Percentiles rank a stretch among this genome's conserved stretches.
Conservation (phyloP, 2,329 filamentous ascomycete genomes). For the Clathrospora elynae region DNA sequence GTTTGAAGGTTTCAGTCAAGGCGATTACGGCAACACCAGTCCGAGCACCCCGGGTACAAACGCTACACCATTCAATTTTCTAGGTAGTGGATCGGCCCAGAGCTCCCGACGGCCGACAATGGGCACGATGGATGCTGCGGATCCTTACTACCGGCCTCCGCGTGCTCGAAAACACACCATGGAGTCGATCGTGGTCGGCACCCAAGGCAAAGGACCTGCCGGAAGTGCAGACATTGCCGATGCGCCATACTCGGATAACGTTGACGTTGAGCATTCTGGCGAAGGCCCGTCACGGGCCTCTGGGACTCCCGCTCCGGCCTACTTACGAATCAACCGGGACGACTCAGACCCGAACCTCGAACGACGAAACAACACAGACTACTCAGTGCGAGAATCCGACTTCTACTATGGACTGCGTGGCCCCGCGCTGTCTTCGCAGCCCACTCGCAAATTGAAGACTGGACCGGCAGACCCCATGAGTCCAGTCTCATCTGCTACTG, state of each 20-base stretch:
- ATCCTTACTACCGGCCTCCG: conserved; percentile 89
- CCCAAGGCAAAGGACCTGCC: conserved; percentile 53
- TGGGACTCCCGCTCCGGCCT: conserved; percentile 53
- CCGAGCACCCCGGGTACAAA: conserved; percentile 74
- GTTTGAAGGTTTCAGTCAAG: conserved; percentile 60
- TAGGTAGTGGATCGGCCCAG: conserved; percentile 56
- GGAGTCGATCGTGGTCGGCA: conserved; percentile 53
- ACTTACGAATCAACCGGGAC: conserved; percentile 55
- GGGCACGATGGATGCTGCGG: conserved; percentile 52
- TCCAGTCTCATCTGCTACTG: conserved; percentile 83
- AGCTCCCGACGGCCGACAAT: conserved; percentile 50
- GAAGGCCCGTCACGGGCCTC: conserved; percentile 43
- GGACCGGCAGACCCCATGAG: conserved; percentile 94
- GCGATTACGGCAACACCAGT: conserved; percentile 65
- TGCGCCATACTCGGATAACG: conserved; percentile 53
- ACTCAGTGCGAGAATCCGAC: conserved; percentile 91
- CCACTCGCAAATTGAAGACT: conserved; percentile 84
- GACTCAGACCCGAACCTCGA: conserved; percentile 62
- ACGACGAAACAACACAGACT: conserved; percentile 71
- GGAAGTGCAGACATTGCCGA: conserved; percentile 55
- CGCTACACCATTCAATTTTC: conserved; percentile 72
- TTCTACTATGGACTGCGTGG: conserved; percentile 95
- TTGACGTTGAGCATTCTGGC: conserved; percentile 44
- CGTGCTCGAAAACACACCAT: conserved; percentile 68
- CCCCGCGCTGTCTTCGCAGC: conserved; percentile 79